Evolutionary conservation across 345 rosid genomes (phyloP).

Genomic region (Melaleuca alternifolia): DNA sequence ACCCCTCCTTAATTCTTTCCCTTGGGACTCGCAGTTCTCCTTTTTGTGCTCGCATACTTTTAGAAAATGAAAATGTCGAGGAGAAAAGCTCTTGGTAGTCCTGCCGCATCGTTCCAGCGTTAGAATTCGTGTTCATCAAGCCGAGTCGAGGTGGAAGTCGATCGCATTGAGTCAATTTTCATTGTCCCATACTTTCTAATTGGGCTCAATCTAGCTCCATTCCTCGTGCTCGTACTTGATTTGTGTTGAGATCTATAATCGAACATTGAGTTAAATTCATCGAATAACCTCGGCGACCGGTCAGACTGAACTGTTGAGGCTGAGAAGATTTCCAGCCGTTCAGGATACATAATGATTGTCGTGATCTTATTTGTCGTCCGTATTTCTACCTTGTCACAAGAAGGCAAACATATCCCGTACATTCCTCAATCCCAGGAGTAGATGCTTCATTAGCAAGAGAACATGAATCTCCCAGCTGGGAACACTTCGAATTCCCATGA

Average conservation of each 20-base stretch:
- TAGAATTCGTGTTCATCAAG: neutral
- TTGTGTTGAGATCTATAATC: neutral
- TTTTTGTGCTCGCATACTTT: neutral
- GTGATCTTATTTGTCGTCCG: neutral
- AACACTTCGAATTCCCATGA: neutral
- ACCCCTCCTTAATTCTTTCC: neutral
- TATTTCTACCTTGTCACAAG: neutral
- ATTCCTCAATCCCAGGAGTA: neutral
- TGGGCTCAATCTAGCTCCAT: neutral
- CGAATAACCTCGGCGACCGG: neutral
- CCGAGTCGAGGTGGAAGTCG: neutral
- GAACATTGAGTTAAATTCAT: neutral
- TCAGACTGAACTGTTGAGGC: neutral
- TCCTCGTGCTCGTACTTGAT: neutral
- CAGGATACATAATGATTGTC: neutral
- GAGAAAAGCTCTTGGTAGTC: neutral
- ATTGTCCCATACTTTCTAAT: neutral
- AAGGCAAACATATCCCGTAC: neutral
- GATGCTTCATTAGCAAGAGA: neutral
- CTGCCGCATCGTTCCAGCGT: neutral
- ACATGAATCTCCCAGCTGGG: neutral
- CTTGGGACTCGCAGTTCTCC: neutral
- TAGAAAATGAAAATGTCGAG: neutral
- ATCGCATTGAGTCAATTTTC: neutral
- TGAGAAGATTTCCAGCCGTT: neutral